Percentiles rank a stretch among this genome's conserved stretches.
Conservation (phyloP, 495 filamentous ascomycete genomes). For the Talaromyces liani region DNA sequence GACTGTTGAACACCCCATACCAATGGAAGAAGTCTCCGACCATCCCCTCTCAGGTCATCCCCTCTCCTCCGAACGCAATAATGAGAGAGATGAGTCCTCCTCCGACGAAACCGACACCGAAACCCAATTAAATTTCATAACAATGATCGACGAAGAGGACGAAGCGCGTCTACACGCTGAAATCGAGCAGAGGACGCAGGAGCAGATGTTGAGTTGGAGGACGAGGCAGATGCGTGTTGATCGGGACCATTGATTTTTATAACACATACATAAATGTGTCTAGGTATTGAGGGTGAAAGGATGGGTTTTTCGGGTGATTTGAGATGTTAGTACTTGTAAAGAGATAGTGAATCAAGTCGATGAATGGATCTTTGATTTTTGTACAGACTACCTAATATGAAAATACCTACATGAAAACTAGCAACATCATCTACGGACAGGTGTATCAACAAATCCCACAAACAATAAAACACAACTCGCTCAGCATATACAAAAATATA, state of each 20-base stretch:
- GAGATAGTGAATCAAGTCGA: neutral
- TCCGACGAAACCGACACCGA: slow-evolving; percentile 24
- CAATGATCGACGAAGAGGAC: slow-evolving; percentile 20
- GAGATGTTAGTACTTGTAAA: no score
- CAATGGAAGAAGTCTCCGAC: slow-evolving; percentile 16
- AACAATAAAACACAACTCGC: neutral
- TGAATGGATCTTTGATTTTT: neutral
- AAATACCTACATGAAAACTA: neutral
- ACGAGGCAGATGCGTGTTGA: slow-evolving; percentile 20
- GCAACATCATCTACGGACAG: neutral
- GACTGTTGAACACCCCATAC: neutral
- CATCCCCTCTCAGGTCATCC: slow-evolving; percentile 6
- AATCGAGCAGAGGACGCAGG: slow-evolving; percentile 44
- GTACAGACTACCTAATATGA: neutral
- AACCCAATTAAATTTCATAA: slow-evolving; percentile 1
- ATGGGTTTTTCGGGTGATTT: neutral
- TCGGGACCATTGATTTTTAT: slow-evolving; percentile 2
- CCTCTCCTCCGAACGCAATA: slow-evolving; percentile 20
- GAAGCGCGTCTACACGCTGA: slow-evolving; percentile 37
- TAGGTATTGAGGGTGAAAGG: neutral
- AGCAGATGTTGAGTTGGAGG: slow-evolving; percentile 31
- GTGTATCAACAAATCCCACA: neutral
- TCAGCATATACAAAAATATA: neutral
- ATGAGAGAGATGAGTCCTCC: slow-evolving; percentile 22
- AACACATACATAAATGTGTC: neutral